Percentiles rank a stretch among this genome's conserved stretches.
Conservation (phyloP, 768 basidiomycete genomes). For the Boletus subparvulus region DNA sequence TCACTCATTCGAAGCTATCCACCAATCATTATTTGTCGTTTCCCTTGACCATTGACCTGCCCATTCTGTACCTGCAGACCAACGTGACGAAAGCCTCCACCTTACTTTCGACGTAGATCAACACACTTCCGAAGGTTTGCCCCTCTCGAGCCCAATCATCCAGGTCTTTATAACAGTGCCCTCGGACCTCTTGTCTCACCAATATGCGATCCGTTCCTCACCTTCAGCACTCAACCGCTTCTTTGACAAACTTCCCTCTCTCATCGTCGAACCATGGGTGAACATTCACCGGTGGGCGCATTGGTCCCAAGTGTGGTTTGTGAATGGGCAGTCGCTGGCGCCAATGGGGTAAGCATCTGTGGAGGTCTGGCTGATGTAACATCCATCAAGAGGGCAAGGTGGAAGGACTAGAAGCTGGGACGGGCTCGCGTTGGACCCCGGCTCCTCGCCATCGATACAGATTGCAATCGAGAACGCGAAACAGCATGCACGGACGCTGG, state of each 20-base stretch:
- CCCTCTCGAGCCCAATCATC: conserved; percentile 11
- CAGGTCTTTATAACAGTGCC: conserved; percentile 5
- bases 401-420: conserved; percentile 8
- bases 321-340: conserved; percentile 67
- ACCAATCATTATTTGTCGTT: conserved; percentile 75
- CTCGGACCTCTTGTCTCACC: conserved; percentile 61
- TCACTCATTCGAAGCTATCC: conserved; percentile 58
- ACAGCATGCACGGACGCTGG: conserved; percentile 52
- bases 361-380: conserved; percentile 53
- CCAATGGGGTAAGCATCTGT: conserved; percentile 22
- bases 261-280: conserved; percentile 86
- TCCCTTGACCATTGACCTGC: conserved; percentile 75
- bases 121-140: not conserved
- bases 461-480: conserved; percentile 60
- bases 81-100: conserved; percentile 26
- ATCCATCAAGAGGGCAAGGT: not conserved
- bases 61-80: conserved; percentile 24
- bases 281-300: conserved; percentile 90
- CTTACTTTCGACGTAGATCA: conserved; percentile 34
- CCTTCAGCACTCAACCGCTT: conserved; percentile 75
- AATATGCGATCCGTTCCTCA: conserved; percentile 69
- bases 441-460: conserved; percentile 54
- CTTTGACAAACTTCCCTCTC: conserved; percentile 83
- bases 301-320: conserved; percentile 84
- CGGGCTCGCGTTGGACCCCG: conserved; percentile 49